Percentiles rank a stretch among this genome's conserved stretches.
These are phyloP conservation scores for Russula emetica DNA, from an alignment of 768 basidiomycete genomes.

Conservation along the genomic window DNA sequence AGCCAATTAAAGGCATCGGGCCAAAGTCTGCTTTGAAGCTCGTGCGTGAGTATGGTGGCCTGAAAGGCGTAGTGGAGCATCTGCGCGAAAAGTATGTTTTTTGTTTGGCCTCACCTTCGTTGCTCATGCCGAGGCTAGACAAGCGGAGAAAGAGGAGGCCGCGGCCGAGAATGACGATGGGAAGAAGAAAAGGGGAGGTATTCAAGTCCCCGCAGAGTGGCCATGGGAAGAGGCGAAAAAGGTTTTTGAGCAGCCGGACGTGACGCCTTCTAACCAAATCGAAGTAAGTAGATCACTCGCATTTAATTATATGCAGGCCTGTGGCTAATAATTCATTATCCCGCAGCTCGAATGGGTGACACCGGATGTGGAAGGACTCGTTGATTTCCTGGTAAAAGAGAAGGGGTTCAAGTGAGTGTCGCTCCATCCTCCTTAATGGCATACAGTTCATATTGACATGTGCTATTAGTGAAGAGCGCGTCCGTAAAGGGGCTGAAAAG, in stretches of 20 bases:
- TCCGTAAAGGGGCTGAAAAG: constrained; percentile 92
- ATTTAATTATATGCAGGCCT: neutral
- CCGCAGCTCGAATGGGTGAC: constrained; percentile 86
- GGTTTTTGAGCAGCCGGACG: constrained; percentile 87
- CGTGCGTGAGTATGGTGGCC: constrained; percentile 71
- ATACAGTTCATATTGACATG: constrained; percentile 1
- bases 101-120: neutral
- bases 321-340: neutral
- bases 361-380: constrained; percentile 89
- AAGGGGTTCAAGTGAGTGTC: constrained; percentile 89
- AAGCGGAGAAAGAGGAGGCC: constrained; percentile 41
- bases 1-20: constrained; percentile 96
- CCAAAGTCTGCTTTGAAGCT: constrained; percentile 95
- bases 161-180: constrained; percentile 41
- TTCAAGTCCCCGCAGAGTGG: constrained; percentile 90
- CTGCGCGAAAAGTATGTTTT: constrained; percentile 65
- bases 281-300: constrained; percentile 61
- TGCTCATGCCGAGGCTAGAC: constrained; percentile 34
- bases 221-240: constrained; percentile 94
- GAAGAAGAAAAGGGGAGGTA: constrained; percentile 71
- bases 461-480: constrained; percentile 80
- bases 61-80: constrained; percentile 71
- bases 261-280: constrained; percentile 76
- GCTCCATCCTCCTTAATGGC: neutral
- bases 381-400: constrained; percentile 88